phyloP scores from a whole-genome alignment of 2,329 filamentous ascomycete genomes.

The Aspergillus felis region DNA sequence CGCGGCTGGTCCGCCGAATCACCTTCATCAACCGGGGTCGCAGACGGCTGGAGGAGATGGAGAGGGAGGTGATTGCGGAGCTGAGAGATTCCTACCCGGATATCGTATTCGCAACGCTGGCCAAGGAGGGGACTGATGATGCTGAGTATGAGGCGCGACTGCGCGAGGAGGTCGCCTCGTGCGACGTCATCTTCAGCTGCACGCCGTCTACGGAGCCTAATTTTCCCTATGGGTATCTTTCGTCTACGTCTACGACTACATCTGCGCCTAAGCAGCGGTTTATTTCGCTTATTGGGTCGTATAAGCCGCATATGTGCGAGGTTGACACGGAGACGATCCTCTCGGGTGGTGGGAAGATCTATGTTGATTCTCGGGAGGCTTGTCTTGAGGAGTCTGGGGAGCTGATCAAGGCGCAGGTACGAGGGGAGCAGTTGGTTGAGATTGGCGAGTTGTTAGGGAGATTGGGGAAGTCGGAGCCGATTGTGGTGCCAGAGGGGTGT shows the following conservation, averaged over 20 bases:
- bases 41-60: constrained; percentile 54
- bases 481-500: constrained; percentile 27
- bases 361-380: constrained; percentile 57
- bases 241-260: constrained; percentile 3
- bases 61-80: constrained; percentile 25
- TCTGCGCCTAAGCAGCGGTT: constrained; percentile 35
- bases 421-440: constrained; percentile 38
- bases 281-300: constrained; percentile 52
- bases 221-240: constrained; percentile 38
- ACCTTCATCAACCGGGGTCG: constrained; percentile 70
- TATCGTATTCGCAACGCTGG: constrained; percentile 30
- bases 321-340: constrained; percentile 44
- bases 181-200: constrained; percentile 49
- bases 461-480: constrained; percentile 10
- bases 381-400: constrained; percentile 47
- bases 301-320: constrained; percentile 52
- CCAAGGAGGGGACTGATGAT: constrained; percentile 58
- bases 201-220: constrained; percentile 45
- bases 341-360: constrained; percentile 60
- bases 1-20: constrained; percentile 53
- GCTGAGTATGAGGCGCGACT: constrained; percentile 41
- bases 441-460: constrained; percentile 37
- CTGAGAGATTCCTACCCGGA: constrained; percentile 36
- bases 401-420: constrained; percentile 39
- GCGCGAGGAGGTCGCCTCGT: constrained; percentile 24